phyloP scores from a whole-genome alignment of 1,139 yeast species.

The Kodamaea alishanica region DNA sequence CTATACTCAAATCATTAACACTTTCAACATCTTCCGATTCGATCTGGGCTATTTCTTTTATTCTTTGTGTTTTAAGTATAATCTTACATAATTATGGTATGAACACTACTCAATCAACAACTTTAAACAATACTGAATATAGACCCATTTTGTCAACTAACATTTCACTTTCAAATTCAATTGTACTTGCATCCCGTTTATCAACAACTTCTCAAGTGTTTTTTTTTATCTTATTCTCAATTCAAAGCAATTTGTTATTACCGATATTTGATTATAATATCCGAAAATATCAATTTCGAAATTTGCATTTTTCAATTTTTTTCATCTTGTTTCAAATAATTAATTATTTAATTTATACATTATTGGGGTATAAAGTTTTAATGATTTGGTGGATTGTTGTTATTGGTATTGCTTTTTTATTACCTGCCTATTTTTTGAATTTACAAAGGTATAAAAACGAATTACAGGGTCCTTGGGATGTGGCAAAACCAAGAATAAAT shows the following conservation, averaged over 20 bases:
- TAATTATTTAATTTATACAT: slow-evolving; percentile 20
- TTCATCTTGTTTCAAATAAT: slow-evolving; percentile 21
- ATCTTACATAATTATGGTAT: slow-evolving; percentile 64
- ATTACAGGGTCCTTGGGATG: slow-evolving; percentile 92
- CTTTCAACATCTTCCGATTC: slow-evolving; percentile 90
- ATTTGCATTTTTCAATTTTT: slow-evolving; percentile 33
- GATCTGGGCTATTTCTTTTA: slow-evolving; percentile 86
- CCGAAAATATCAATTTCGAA: slow-evolving; percentile 29
- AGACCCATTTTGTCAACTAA: slow-evolving; percentile 76
- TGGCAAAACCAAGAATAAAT: slow-evolving; percentile 57
- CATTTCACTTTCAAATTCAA: slow-evolving; percentile 78
- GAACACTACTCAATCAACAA: slow-evolving; percentile 17
- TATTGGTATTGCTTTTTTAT: slow-evolving; percentile 46
- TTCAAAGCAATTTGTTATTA: slow-evolving; percentile 66
- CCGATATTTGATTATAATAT: slow-evolving; percentile 68
- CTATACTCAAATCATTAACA: slow-evolving; percentile 84
- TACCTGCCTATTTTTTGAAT: slow-evolving; percentile 68
- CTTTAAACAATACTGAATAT: slow-evolving; percentile 25
- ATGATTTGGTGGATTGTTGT: slow-evolving; percentile 50
- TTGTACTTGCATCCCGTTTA: slow-evolving; percentile 84
- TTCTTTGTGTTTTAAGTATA: slow-evolving; percentile 68
- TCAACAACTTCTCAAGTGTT: slow-evolving; percentile 73
- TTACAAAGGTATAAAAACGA: slow-evolving; percentile 83
- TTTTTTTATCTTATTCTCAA: slow-evolving; percentile 71
- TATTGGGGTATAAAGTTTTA: slow-evolving; percentile 41